Percentiles rank a stretch among this genome's conserved stretches.
Evolutionary conservation across 73 alveolate species (phyloP).

Genomic region (Uronychia setigera): DNA sequence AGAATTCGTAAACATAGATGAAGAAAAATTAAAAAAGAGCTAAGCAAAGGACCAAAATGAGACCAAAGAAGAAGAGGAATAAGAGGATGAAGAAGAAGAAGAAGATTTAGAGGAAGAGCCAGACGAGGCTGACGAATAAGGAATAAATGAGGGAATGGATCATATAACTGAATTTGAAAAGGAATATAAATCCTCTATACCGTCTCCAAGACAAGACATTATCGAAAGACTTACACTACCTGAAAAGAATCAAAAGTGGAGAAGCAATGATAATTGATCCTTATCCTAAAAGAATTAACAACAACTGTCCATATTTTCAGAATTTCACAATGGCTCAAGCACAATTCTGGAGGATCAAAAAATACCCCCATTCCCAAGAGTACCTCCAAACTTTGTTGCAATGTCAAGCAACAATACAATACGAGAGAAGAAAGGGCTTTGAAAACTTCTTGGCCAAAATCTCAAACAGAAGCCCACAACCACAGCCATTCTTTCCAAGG

Average conservation of each 20-base stretch:
- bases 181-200: neutral
- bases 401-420: neutral
- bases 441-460: neutral
- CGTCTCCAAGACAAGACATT: neutral
- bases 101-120: neutral
- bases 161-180: neutral
- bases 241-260: neutral
- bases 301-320: neutral
- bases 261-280: neutral
- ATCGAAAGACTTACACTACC: neutral
- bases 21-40: no score
- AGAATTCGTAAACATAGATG: no score
- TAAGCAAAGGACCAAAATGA: neutral
- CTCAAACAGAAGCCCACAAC: neutral
- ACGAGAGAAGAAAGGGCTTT: neutral
- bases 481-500: no score
- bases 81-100: neutral
- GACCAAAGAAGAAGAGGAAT: neutral
- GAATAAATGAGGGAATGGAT: neutral
- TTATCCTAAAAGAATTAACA: neutral
- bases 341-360: neutral
- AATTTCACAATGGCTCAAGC: neutral
- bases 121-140: neutral
- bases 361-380: neutral
- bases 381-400: neutral